Conservation (phyloP, 2,329 filamentous ascomycete species). For the Neospermospora avenae region DNA sequence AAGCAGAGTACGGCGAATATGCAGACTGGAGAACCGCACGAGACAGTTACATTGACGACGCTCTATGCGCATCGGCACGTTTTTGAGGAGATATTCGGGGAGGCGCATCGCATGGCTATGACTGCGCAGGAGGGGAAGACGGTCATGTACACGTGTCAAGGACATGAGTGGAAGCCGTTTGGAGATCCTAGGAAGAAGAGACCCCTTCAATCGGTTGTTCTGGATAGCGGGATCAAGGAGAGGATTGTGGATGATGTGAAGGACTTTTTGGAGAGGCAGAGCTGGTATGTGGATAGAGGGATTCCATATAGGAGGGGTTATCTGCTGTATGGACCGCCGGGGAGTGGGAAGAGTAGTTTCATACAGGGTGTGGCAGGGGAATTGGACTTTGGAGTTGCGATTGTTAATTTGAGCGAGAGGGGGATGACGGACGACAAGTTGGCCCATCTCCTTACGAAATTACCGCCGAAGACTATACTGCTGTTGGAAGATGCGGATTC, state of each 20-base stretch:
- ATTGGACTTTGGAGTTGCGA: conserved; percentile 50
- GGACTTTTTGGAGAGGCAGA: conserved; percentile 60
- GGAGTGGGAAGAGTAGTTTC: conserved; percentile 84
- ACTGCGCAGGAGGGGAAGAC: conserved; percentile 89
- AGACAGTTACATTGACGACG: conserved; percentile 88
- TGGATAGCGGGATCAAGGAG: conserved; percentile 71
- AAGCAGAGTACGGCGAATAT: conserved; percentile 81
- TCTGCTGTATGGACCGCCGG: conserved; percentile 73
- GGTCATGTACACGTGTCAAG: conserved; percentile 80
- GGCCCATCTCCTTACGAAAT: conserved; percentile 46
- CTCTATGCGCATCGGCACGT: conserved; percentile 85
- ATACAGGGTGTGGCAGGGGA: conserved; percentile 87
- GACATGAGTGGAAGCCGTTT: conserved; percentile 80
- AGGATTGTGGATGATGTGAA: conserved; percentile 48
- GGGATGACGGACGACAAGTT: conserved; percentile 57
- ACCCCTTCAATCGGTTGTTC: conserved; percentile 80
- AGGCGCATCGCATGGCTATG: conserved; percentile 78
- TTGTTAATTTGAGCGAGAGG: conserved; percentile 48
- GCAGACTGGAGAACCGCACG: conserved; percentile 84
- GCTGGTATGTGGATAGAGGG: conserved; percentile 81
- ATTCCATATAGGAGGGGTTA: conserved; percentile 78
- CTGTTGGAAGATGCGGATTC: conserved; percentile 55
- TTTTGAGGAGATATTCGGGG: conserved; percentile 84
- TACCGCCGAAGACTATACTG: conserved; percentile 52
- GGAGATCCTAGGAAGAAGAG: conserved; percentile 83